Base-by-base conservation (phyloP, 139 green algal species). In the Closterium sp. region DNA sequence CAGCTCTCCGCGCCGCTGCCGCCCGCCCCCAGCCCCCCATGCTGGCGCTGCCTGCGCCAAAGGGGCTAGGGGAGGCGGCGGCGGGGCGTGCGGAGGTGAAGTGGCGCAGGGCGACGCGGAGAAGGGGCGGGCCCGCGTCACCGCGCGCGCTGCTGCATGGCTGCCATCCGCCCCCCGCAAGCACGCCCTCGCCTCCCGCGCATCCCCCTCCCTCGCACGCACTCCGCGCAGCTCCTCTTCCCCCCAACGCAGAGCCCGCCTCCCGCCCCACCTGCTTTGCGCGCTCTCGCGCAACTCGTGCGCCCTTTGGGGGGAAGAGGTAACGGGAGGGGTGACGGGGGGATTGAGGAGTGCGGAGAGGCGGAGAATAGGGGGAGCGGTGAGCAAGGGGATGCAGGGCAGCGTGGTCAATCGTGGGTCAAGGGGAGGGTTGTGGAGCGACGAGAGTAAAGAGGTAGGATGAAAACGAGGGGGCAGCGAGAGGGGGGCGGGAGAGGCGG, bases 1-100 rank as follows among this genome's bases (percentile, higher is more conserved):
- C 90, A 31, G 92, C 87, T 7, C 86, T n/a, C 81, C 86, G 33
- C 85, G 43, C 43, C 43, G 43, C 43, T 69, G 43, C 43, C 31
- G 10, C 31, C 87, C 33, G 84, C 84, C 38, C 31, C 87, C 38
- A 69, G 43, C 43, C 43, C 12, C 43, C 43, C 43, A 16, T 69
- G 43, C 43, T 34, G 84, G 33, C 84, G 33, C 84, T 87, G 33
- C 84, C 12, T 35, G 3, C 33, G 33, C 33, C 84, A 16, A 87
- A 34, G 84, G 84, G 16, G 84, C 84, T 87, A 0, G 84, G 33
- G 33, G 21, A 35, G 84, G 33, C 84, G 4, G 84, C 33, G 8
- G 84, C 10, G 84, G 33, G 33, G 33, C 33, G 33, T 2, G 33
- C 84, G 33, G 33, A 87, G 33, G 33, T 87, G 12, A 66, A 87